Evolutionary conservation across 1,139 yeast genomes (phyloP), one percentile per base, ranked within the genome.

Genomic region (Suhomyces bolitotheri): DNA sequence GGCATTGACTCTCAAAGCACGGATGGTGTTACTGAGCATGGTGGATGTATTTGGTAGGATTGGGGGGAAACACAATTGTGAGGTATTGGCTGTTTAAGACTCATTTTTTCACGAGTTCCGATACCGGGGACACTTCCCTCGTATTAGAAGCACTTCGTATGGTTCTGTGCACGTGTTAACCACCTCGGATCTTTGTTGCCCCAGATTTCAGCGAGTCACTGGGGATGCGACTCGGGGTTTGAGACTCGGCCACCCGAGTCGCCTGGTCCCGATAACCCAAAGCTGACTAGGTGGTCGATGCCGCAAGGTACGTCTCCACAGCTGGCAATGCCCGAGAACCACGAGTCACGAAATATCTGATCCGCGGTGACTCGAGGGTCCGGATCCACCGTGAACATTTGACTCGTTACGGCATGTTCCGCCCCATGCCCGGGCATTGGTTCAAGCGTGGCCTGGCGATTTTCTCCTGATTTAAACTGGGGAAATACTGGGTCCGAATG

Each of bases 21-120:
- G 61, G 33, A 56, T 45, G n/a, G 54, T 43, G 23, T 45, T 31
- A 23, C 53, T 41, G 36, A 54, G 46, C 59, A 56, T 55, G 11
- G 39, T 23, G 20, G 16, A 20, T 22, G 27, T 11, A 13, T 14
- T 17, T 15, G 17, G 27, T 19, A n/a, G n/a, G 34, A 13, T 6
- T 23, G 10, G 22, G 12, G 13, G n/a, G n/a, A n/a, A n/a, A n/a
- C n/a, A n/a, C n/a, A n/a, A n/a, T n/a, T n/a, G n/a, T n/a, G n/a
- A n/a, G n/a, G n/a, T n/a, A n/a, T 25, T 17, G 12, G n/a, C 14
- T 22, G 17, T 26, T 27, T 31, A 36, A 36, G 39, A 36, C 40
- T 36, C 40, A 36, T 32, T 36, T 33, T 32, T 36, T 33, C 32
- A 9, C 25, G 26, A 33, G 12, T 23, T 32, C 35, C 35, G 35